phyloP scores from a whole-genome alignment of 495 filamentous ascomycete genomes.

The Astrocystis sublimbata region DNA sequence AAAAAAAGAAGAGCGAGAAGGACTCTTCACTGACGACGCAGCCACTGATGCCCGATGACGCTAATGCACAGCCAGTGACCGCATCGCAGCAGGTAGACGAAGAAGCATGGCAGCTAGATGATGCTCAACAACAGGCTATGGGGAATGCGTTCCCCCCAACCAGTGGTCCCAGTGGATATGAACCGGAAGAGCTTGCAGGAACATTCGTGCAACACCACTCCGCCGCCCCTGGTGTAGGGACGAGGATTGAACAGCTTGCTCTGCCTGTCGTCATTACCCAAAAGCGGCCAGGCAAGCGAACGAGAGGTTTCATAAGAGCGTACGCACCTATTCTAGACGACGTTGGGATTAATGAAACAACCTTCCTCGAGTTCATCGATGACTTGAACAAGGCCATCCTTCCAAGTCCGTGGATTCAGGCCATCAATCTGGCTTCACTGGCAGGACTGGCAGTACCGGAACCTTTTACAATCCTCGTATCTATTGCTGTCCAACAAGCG shows the following conservation, averaged over 20 bases:
- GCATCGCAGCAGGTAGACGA: conserved; percentile 40
- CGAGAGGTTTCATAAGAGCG: conserved; percentile 48
- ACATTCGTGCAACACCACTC: conserved; percentile 5
- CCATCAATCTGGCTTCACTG: conserved; percentile 47
- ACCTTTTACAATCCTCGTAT: conserved; percentile 44
- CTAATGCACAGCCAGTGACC: conserved; percentile 24
- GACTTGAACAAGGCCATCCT: conserved; percentile 47
- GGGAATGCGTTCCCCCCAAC: background rate
- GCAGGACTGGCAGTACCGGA: conserved; percentile 39
- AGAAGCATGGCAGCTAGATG: conserved; percentile 54
- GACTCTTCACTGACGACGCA: conserved; percentile 11
- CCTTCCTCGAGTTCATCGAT: conserved; percentile 58
- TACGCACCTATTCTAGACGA: conserved; percentile 56
- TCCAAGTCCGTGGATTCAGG: conserved; percentile 42
- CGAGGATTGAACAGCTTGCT: conserved; percentile 24
- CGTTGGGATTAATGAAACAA: conserved; percentile 51
- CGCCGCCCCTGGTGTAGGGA: background rate
- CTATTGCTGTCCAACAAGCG: conserved; percentile 39
- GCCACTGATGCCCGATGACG: too few species aligned
- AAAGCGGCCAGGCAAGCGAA: conserved; percentile 44
- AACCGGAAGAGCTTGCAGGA: background rate
- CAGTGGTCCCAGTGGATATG: background rate
- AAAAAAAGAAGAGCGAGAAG: conserved; percentile 32
- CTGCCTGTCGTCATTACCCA: conserved; percentile 54
- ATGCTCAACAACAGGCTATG: conserved; percentile 41